These are phyloP conservation scores for Parathielavia appendiculata DNA, from an alignment of 495 filamentous ascomycete species.

Conservation along the genomic window DNA sequence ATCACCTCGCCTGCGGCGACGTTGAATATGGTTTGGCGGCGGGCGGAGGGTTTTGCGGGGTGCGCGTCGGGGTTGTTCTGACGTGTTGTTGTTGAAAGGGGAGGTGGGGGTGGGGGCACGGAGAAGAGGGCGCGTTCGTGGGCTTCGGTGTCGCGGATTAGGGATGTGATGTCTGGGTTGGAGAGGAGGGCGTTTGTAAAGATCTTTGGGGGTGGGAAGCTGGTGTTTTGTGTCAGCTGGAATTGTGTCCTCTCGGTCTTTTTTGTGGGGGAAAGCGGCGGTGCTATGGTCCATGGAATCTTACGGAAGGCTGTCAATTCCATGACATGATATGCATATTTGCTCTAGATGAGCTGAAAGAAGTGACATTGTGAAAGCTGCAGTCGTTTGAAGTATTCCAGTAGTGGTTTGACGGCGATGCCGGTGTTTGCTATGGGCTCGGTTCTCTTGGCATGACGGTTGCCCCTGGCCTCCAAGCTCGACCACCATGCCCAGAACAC, in stretches of 20 bases:
- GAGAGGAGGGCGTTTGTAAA: constrained; percentile 92
- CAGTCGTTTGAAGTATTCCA: neutral
- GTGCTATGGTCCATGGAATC: constrained; percentile 25
- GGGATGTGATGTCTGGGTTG: constrained; percentile 81
- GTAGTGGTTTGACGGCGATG: no score
- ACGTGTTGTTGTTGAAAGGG: constrained; percentile 21
- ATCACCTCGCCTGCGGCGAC: constrained; percentile 52
- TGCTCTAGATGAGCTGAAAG: constrained; percentile 85
- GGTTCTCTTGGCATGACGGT: no score
- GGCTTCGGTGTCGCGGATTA: constrained; percentile 91
- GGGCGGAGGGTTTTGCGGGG: constrained; percentile 33
- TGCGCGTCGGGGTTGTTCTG: constrained; percentile 18
- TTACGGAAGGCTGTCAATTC: constrained; percentile 79
- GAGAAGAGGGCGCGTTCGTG: constrained; percentile 96
- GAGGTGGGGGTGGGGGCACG: constrained; percentile 62
- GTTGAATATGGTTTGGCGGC: constrained; percentile 53
- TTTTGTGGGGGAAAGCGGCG: neutral
- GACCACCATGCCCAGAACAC: no score
- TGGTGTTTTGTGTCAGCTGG: constrained; percentile 27
- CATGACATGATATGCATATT: constrained; percentile 73
- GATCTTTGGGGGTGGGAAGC: constrained; percentile 86
- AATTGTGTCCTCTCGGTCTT: constrained; percentile 7
- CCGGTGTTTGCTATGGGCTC: neutral
- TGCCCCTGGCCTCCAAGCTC: no score
- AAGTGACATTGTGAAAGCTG: constrained; percentile 55